These are phyloP conservation scores for Arachis stenosperma DNA, from an alignment of 306 rosid genomes.

Conservation along the genomic window DNA sequence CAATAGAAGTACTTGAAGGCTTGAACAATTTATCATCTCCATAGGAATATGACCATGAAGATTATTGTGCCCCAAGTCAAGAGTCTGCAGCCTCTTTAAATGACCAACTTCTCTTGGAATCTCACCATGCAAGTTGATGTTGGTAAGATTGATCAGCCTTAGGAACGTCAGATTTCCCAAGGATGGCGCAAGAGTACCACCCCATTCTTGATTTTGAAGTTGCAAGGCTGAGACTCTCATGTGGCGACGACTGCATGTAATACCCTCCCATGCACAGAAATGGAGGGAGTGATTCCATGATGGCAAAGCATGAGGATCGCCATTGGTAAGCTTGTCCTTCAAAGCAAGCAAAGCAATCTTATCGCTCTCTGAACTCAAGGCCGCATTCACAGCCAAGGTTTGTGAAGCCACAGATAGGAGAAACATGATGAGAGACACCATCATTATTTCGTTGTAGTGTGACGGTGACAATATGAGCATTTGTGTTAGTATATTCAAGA, in stretches of 20 bases:
- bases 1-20: background rate
- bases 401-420: background rate
- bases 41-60: slow-evolving; percentile 28
- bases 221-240: slow-evolving; percentile 27
- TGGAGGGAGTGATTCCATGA: slow-evolving; percentile 46
- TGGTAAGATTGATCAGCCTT: background rate
- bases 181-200: slow-evolving; percentile 29
- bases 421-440: background rate
- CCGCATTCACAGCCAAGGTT: background rate
- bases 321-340: slow-evolving; percentile 36
- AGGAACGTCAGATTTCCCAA: slow-evolving; percentile 43
- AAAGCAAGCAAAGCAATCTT: slow-evolving; percentile 30
- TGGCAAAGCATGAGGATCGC: slow-evolving; percentile 24
- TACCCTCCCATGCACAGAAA: slow-evolving; percentile 39
- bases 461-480: too few species aligned
- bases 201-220: slow-evolving; percentile 11
- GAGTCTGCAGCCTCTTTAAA: slow-evolving; percentile 22
- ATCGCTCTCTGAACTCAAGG: slow-evolving; percentile 34
- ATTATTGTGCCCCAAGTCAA: slow-evolving; percentile 26
- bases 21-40: slow-evolving; percentile 30
- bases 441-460: too few species aligned
- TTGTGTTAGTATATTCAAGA: too few species aligned
- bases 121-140: slow-evolving; percentile 9
- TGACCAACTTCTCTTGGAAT: slow-evolving; percentile 37
- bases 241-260: slow-evolving; percentile 23